Percentiles rank a stretch among this genome's conserved stretches.
phyloP scores from a whole-genome alignment of 192 early-diverging fungal species.

The Ambispora gerdemannii region DNA sequence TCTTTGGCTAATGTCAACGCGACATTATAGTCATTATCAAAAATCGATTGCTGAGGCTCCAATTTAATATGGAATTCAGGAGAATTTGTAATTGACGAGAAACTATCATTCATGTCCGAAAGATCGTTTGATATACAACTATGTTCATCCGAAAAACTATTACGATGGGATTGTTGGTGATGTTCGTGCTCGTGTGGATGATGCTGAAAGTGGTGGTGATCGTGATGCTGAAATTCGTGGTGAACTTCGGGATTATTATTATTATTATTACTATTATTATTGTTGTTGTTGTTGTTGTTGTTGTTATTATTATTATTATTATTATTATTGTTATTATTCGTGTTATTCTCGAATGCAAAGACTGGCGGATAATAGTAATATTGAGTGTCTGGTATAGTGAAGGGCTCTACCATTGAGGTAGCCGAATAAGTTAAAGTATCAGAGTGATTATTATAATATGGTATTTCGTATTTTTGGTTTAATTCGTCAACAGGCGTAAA shows the following conservation, averaged over 20 bases:
- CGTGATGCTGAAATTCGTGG: neutral
- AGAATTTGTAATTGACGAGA: neutral
- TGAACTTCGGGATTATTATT: neutral
- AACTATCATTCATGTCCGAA: neutral
- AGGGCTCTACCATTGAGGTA: conserved; percentile 13
- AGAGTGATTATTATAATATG: neutral
- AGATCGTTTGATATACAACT: neutral
- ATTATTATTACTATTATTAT: neutral
- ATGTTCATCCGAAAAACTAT: neutral
- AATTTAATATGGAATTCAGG: conserved; percentile 18
- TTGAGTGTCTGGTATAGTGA: neutral
- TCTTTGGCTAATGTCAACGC: conserved; percentile 25
- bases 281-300: neutral
- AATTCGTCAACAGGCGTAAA: neutral
- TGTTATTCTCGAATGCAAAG: neutral
- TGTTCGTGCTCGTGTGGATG: neutral
- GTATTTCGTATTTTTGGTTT: neutral
- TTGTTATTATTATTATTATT: neutral
- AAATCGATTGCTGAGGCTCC: neutral
- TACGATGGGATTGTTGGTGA: neutral
- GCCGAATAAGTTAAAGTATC: neutral
- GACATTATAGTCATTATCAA: conserved; percentile 21
- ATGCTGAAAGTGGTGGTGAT: neutral
- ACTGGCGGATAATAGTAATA: conserved; percentile 22
- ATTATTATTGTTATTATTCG: neutral